These are phyloP conservation scores for Pseudopyricularia javanii DNA, from an alignment of 2,329 filamentous ascomycete genomes.

Conservation along the genomic window DNA sequence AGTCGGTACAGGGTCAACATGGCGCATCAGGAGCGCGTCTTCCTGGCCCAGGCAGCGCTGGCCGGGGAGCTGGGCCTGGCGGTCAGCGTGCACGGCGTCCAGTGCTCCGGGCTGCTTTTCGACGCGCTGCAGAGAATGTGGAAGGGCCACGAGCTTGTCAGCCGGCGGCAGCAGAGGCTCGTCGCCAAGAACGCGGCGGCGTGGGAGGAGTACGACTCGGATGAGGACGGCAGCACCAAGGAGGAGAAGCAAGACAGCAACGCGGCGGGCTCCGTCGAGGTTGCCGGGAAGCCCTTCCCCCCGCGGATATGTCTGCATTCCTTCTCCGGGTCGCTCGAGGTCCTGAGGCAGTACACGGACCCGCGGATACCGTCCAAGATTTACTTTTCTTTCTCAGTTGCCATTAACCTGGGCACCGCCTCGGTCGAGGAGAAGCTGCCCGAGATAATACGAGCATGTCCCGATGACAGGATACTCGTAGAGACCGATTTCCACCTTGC, in stretches of 20 bases:
- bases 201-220: conserved; percentile 17
- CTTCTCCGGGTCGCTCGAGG: conserved; percentile 67
- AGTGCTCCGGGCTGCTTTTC: conserved; percentile 60
- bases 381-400: conserved; percentile 79
- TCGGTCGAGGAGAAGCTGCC: conserved; percentile 37
- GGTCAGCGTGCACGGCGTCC: conserved; percentile 62
- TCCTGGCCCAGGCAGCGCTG: conserved; percentile 57
- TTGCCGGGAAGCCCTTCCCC: conserved; percentile 52
- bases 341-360: conserved; percentile 66
- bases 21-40: conserved; percentile 54
- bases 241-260: conserved; percentile 13
- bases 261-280: not conserved
- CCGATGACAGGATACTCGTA: conserved; percentile 66
- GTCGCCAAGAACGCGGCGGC: conserved; percentile 35
- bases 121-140: conserved; percentile 53
- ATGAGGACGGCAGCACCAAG: no score
- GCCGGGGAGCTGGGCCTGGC: conserved; percentile 55
- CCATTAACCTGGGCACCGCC: conserved; percentile 61
- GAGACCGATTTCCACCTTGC: conserved; percentile 87
- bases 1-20: conserved; percentile 57
- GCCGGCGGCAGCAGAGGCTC: conserved; percentile 42
- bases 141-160: conserved; percentile 57
- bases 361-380: conserved; percentile 61
- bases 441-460: conserved; percentile 57
- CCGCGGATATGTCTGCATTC: conserved; percentile 89